Conservation (phyloP, 129 eudicot species). For the Escallonia herrerae region DNA sequence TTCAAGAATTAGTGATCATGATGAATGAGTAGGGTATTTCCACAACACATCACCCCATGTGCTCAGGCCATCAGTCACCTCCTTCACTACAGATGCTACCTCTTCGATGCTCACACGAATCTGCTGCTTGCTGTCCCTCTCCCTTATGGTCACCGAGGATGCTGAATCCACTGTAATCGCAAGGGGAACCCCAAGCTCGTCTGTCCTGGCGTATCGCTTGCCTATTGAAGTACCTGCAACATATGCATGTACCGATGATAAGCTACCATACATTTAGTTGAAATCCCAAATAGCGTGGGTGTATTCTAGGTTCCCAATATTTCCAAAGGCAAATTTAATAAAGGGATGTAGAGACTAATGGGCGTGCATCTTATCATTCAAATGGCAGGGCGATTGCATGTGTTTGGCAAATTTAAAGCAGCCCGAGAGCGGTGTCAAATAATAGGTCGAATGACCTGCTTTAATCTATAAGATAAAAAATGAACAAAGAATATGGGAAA, state of each 20-base stretch:
- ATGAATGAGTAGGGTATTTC: constrained; percentile 54
- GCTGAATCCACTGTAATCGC: constrained; percentile 62
- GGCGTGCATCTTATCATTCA: too few relatives aligned
- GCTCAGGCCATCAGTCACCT: constrained; percentile 51
- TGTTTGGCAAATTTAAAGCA: too few relatives aligned
- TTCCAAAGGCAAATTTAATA: too few relatives aligned
- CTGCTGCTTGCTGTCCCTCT: constrained; percentile 64
- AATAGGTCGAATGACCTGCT: too few relatives aligned
- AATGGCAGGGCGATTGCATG: too few relatives aligned
- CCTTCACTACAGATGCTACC: constrained; percentile 54
- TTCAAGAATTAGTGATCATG: not conserved
- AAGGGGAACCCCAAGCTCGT: constrained; percentile 69
- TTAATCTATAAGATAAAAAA: too few relatives aligned
- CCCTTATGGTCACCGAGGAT: constrained; percentile 57
- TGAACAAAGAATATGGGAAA: too few relatives aligned
- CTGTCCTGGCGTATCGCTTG: constrained; percentile 68
- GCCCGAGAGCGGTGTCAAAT: too few relatives aligned
- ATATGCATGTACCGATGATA: not conserved
- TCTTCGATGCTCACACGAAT: constrained; percentile 55
- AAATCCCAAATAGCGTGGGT: too few relatives aligned
- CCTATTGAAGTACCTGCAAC: constrained; percentile 70
- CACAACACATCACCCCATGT: constrained; percentile 57
- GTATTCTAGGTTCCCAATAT: too few relatives aligned
- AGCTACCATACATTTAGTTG: too few relatives aligned
- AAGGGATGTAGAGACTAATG: too few relatives aligned